Base-by-base conservation (phyloP, 1,284 basidiomycete species). In the Melampsora americana region DNA sequence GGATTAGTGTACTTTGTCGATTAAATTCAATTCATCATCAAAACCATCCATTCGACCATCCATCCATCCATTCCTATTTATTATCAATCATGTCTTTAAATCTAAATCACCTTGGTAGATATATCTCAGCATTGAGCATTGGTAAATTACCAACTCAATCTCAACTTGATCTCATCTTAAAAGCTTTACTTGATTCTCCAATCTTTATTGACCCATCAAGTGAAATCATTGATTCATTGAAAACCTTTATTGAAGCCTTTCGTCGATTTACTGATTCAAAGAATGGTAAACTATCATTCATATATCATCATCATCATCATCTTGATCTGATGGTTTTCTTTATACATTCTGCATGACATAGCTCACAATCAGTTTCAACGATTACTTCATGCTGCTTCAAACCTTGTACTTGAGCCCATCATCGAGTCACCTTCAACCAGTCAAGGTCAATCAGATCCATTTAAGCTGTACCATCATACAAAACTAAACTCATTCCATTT, bases 121-220 rank as follows among this genome's bases (percentile, higher is more conserved):
- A 50, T 28, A 14, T 44, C 12, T 23, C 48, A 23, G 70, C 44
- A 23, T 30, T 73, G 32, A 44, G 61, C 7, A 28, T 48, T n/a
- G 61, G 50, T 11, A 73, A 73, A 48, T 23, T 73, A 26, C 70
- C 70, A 32, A 73, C 61, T 30, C 70, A 73, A 64, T 16, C 62
- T 39, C 70, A 73, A 26, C 42, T 73, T 18, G 48, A 46, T 20
- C 28, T 44, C 20, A 66, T 73, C 44, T 28, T 73, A 30, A 28
- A n/a, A 2, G 16, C 70, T 26, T 53, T 66, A 50, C 32, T 73
- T 26, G 39, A 59, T n/a, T 73, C 70, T 32, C 61, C 70, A 14
- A 53, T 73, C 44, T 72, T 72, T 30, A 4, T 30, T 32, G 42
- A 72, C 1, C 35, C 46, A 5, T 50, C 64, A 35, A 61, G 60